Conservation (phyloP, 805 yeast genomes). For the Yarrowia sp. region DNA sequence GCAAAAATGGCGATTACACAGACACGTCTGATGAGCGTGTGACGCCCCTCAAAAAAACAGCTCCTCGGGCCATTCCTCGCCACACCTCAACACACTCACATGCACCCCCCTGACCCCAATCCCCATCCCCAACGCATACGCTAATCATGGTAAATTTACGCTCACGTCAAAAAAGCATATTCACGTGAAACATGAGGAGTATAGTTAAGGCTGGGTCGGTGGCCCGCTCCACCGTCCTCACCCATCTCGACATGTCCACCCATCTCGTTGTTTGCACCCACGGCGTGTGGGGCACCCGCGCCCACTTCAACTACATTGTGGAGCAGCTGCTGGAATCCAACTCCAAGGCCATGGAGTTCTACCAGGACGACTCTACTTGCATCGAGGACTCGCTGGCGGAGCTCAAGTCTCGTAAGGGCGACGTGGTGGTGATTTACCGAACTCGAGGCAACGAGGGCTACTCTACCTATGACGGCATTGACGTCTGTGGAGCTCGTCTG, state of each 20-base stretch:
- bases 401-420: conserved; percentile 35
- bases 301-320: conserved; percentile 63
- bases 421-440: conserved; percentile 45
- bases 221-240: conserved; percentile 10
- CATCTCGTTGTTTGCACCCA: conserved; percentile 66
- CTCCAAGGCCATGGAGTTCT: conserved; percentile 20
- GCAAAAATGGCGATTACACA: neutral
- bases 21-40: no score
- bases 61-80: no score
- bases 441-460: conserved; percentile 66
- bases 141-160: conserved; percentile 9
- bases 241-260: conserved; percentile 34
- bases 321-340: conserved; percentile 41
- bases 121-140: conserved; percentile 22
- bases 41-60: neutral
- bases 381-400: conserved; percentile 11
- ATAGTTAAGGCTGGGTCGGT: conserved; percentile 11
- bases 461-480: conserved; percentile 83
- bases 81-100: neutral
- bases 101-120: conserved; percentile 19
- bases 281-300: conserved; percentile 74
- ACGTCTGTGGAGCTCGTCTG: conserved; percentile 75
- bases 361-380: conserved; percentile 22
- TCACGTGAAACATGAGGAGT: conserved; percentile 27
- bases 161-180: conserved; percentile 11